Evolutionary conservation across 2,329 filamentous ascomycete genomes (phyloP).

Genomic region (Xylaria sp.): DNA sequence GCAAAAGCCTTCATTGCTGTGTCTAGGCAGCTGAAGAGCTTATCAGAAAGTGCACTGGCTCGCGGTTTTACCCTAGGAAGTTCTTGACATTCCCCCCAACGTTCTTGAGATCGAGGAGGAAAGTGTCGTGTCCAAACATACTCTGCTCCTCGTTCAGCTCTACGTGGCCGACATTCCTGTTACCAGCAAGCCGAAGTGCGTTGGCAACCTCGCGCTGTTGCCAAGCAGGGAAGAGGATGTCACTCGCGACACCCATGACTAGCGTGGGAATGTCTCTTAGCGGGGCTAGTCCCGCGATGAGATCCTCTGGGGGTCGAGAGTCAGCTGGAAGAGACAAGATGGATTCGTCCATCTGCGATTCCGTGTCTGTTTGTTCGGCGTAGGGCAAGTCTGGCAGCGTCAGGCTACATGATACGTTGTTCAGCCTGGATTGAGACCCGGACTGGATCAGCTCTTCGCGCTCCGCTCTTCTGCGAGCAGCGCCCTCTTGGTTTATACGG

Average conservation of each 20-base stretch:
- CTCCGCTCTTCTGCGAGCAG: slow-evolving; percentile 65
- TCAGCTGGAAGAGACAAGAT: slow-evolving; percentile 40
- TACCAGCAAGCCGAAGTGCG: slow-evolving; percentile 77
- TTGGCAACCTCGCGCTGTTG: slow-evolving; percentile 94
- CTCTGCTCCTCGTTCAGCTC: slow-evolving; percentile 95
- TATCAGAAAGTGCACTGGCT: background rate
- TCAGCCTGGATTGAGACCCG: slow-evolving; percentile 42
- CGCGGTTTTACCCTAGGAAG: slow-evolving; percentile 67
- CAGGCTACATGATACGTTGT: slow-evolving; percentile 70
- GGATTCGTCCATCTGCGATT: slow-evolving; percentile 44
- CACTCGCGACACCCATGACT: slow-evolving; percentile 92
- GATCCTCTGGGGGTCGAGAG: slow-evolving; percentile 72
- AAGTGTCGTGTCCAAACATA: slow-evolving; percentile 95
- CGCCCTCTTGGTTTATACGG: slow-evolving; percentile 67
- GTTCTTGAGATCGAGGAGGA: slow-evolving; percentile 88
- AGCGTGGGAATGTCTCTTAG: slow-evolving; percentile 80
- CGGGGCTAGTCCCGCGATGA: slow-evolving; percentile 74
- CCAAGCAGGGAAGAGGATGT: slow-evolving; percentile 97
- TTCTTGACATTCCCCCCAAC: slow-evolving; percentile 82
- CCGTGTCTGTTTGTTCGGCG: slow-evolving; percentile 72
- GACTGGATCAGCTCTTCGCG: slow-evolving; percentile 64
- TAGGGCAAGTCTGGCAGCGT: slow-evolving; percentile 85
- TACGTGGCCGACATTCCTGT: slow-evolving; percentile 80
- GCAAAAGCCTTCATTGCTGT: background rate
- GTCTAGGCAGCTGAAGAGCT: background rate